These are phyloP conservation scores for Flagelloscypha sp. DNA, from an alignment of 768 basidiomycete genomes.

Conservation along the genomic window DNA sequence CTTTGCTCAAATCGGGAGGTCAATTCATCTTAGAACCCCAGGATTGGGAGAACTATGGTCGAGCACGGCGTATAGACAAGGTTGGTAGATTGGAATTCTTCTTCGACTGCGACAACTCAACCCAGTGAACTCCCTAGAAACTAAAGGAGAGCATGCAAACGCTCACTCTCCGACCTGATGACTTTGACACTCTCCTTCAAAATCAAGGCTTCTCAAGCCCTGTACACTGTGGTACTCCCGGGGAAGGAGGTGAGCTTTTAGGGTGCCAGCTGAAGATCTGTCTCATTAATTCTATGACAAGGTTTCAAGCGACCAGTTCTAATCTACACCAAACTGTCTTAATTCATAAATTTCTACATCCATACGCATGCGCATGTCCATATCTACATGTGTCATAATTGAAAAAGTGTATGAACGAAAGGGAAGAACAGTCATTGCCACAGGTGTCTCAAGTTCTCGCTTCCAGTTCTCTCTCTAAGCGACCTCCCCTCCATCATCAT, in stretches of 20 bases:
- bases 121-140: conserved; percentile 21
- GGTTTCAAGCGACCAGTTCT: no score
- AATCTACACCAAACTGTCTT: no score
- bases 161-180: conserved; percentile 52
- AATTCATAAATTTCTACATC: no score
- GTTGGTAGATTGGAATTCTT: conserved; percentile 23
- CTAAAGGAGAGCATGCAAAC: conserved; percentile 53
- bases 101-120: background rate
- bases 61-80: conserved; percentile 62
- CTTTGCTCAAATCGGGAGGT: conserved; percentile 53
- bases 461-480: no score
- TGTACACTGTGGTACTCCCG: conserved; percentile 41
- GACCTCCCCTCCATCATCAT: no score
- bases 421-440: no score
- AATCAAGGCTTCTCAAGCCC: conserved; percentile 55
- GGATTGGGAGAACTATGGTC: conserved; percentile 75
- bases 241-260: conserved; percentile 54
- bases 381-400: no score
- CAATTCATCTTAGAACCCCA: conserved; percentile 78
- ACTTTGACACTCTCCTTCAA: conserved; percentile 47
- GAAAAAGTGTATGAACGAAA: no score
- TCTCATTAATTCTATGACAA: no score
- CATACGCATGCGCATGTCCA: no score
- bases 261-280: no score
- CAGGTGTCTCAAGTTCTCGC: no score